Conservation (phyloP, 2,329 filamentous ascomycete species). For the Zymoseptoria crescenta region DNA sequence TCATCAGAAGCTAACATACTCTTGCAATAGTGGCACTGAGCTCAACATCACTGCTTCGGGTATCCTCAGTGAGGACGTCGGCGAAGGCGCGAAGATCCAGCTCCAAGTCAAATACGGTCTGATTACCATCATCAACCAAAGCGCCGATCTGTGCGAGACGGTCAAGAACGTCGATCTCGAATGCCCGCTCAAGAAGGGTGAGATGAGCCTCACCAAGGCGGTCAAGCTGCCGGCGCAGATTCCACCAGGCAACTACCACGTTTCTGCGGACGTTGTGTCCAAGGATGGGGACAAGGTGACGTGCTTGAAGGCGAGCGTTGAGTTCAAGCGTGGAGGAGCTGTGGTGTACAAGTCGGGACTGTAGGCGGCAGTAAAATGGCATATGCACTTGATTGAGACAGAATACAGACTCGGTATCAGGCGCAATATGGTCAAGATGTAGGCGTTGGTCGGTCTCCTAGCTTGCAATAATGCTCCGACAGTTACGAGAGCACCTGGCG, state of each 20-base stretch:
- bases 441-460: background rate
- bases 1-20: background rate
- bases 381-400: background rate
- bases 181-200: constrained; percentile 79
- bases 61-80: constrained; percentile 62
- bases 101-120: constrained; percentile 89
- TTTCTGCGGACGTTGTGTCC: constrained; percentile 76
- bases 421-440: background rate
- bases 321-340: constrained; percentile 45
- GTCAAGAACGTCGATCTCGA: constrained; percentile 78
- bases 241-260: constrained; percentile 83
- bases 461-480: background rate
- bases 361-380: constrained; percentile 3
- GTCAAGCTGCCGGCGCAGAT: constrained; percentile 82
- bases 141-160: constrained; percentile 80
- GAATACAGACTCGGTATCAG: background rate
- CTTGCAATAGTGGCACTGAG: constrained; percentile 56
- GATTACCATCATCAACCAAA: constrained; percentile 77
- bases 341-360: constrained; percentile 20
- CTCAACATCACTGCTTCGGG: constrained; percentile 75
- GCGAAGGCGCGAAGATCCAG: constrained; percentile 70
- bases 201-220: constrained; percentile 63
- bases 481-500: background rate
- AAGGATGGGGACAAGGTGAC: constrained; percentile 68
- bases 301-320: constrained; percentile 70